A percentile compares a stretch with the other conserved stretches of the same genome.
These are phyloP conservation scores for Udeniomyces megalosporus DNA, from an alignment of 768 basidiomycete species.

Conservation along the genomic window DNA sequence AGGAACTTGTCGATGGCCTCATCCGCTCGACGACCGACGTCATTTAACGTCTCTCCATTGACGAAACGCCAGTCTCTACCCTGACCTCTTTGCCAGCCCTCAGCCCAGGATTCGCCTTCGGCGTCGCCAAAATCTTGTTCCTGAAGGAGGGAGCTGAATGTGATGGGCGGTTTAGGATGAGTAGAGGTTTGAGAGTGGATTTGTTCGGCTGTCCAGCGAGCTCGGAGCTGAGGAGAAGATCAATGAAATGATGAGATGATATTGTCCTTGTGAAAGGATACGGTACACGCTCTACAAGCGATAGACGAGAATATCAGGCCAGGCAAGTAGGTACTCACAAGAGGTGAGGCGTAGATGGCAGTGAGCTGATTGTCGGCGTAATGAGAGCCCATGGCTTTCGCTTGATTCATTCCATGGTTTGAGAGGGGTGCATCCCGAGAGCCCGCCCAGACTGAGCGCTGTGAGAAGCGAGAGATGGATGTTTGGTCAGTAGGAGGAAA, in stretches of 20 bases:
- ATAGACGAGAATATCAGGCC: constrained; percentile 32
- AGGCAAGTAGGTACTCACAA: constrained; percentile 48
- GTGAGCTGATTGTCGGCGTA: constrained; percentile 38
- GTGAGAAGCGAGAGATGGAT: not conserved
- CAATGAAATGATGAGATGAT: not conserved
- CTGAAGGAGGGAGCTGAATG: constrained; percentile 39
- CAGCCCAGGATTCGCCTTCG: constrained; percentile 44
- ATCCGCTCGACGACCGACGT: constrained; percentile 44
- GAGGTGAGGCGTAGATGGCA: constrained; percentile 49
- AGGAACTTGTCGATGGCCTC: constrained; percentile 39
- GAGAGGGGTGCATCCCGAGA: constrained; percentile 57
- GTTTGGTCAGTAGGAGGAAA: too few species aligned
- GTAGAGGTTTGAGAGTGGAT: constrained; percentile 34
- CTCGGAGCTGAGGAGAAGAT: constrained; percentile 6
- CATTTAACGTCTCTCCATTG: constrained; percentile 53
- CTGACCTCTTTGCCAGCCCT: not conserved
- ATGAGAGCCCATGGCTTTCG: constrained; percentile 43
- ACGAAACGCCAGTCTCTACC: constrained; percentile 36
- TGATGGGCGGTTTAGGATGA: constrained; percentile 36
- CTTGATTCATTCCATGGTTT: constrained; percentile 60
- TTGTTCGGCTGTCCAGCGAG: constrained; percentile 16
- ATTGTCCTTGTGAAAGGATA: not conserved
- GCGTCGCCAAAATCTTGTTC: constrained; percentile 55
- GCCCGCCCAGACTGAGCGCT: constrained; percentile 41
- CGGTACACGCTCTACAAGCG: too few species aligned